Conservation (phyloP, 805 yeast species). For the Ogataea pignaliae region DNA sequence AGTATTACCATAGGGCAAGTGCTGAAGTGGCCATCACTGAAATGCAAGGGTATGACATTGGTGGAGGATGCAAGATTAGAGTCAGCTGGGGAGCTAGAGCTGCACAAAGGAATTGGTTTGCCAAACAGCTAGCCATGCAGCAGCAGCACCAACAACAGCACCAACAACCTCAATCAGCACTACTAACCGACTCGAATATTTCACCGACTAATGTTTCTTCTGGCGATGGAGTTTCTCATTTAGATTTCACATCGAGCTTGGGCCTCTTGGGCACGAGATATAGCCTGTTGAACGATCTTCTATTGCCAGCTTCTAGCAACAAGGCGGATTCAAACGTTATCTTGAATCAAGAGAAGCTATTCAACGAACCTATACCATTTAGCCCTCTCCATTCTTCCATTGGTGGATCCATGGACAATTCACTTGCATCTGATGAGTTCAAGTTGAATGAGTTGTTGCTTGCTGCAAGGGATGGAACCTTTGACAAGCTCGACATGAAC, state of each 20-base stretch:
- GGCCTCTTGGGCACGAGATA: conserved; percentile 22
- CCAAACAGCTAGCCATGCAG: conserved; percentile 29
- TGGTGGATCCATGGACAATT: conserved; percentile 10
- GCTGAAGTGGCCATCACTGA: conserved; percentile 83
- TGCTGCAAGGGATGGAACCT: conserved; percentile 52
- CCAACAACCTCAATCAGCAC: conserved; percentile 2
- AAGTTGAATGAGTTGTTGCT: conserved; percentile 49
- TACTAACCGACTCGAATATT: conserved; percentile 3
- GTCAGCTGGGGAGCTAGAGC: conserved; percentile 83
- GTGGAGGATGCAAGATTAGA: conserved; percentile 69
- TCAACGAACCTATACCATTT: conserved; percentile 26
- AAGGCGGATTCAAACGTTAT: conserved; percentile 7
- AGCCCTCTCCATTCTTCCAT: conserved; percentile 16
- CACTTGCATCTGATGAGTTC: conserved; percentile 21
- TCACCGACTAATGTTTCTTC: conserved; percentile 1
- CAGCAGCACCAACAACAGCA: conserved; percentile 15
- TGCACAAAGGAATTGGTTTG: conserved; percentile 34
- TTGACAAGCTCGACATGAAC: conserved; percentile 45
- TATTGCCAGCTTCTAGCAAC: conserved; percentile 7
- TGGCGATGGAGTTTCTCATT: conserved; percentile 3
- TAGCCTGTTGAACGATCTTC: conserved; percentile 18
- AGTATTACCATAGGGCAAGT: conserved; percentile 67
- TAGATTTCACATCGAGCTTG: conserved; percentile 18
- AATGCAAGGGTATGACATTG: conserved; percentile 89
- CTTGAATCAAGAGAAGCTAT: conserved; percentile 17